Evolutionary conservation across 2,329 filamentous ascomycete genomes (phyloP).

Genomic region (Tolypocladium ovalisporum): DNA sequence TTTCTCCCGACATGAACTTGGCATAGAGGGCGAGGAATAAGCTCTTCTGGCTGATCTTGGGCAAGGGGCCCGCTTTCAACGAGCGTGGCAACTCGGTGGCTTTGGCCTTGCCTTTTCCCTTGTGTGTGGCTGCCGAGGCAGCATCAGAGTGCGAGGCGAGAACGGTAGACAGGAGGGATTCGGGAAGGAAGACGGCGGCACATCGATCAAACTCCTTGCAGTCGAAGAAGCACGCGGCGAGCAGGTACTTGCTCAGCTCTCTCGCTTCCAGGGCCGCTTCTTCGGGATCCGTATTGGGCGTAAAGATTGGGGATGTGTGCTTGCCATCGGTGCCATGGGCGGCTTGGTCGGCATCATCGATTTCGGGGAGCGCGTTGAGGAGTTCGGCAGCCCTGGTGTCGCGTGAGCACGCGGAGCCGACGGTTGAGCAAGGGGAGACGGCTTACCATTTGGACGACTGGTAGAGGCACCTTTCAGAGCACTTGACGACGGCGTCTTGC

Average conservation of each 20-base stretch:
- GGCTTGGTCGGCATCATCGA: constrained; percentile 42
- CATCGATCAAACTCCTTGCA: constrained; percentile 92
- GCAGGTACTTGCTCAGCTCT: constrained; percentile 73
- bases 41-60: constrained; percentile 73
- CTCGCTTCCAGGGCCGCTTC: constrained; percentile 68
- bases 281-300: constrained; percentile 52
- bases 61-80: constrained; percentile 24
- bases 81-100: constrained; percentile 10
- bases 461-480: constrained; percentile 89
- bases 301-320: constrained; percentile 36
- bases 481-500: constrained; percentile 79
- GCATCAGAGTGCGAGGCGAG: constrained; percentile 36
- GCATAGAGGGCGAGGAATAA: constrained; percentile 88
- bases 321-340: constrained; percentile 16
- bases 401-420: not conserved
- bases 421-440: not conserved
- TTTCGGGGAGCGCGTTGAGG: constrained; percentile 66
- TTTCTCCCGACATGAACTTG: constrained; percentile 87
- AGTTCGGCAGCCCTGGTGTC: constrained; percentile 80
- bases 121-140: constrained; percentile 24
- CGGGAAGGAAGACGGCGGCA: constrained; percentile 77
- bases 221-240: constrained; percentile 92
- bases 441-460: constrained; percentile 88
- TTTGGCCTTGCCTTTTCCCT: constrained; percentile 51
- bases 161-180: constrained; percentile 60